Conservation (phyloP, 805 yeast species). For the Schizosaccharomyces japonicus region DNA sequence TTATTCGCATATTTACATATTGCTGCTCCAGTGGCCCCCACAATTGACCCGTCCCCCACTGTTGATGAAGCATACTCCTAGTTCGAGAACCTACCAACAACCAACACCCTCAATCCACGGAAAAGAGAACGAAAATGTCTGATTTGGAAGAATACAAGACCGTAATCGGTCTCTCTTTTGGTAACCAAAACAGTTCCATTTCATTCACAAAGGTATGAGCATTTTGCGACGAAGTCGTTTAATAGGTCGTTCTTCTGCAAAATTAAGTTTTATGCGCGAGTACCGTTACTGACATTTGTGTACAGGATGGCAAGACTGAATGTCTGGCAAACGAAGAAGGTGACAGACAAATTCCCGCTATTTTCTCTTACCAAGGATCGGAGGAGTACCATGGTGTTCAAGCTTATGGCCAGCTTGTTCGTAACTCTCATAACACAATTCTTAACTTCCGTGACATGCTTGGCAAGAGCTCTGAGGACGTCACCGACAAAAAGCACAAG, state of each 20-base stretch:
- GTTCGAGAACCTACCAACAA: no score
- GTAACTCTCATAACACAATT: slow-evolving; percentile 72
- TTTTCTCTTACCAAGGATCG: slow-evolving; percentile 69
- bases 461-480: slow-evolving; percentile 47
- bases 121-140: slow-evolving; percentile 4
- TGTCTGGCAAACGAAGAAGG: slow-evolving; percentile 98
- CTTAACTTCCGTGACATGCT: slow-evolving; percentile 81
- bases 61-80: no score
- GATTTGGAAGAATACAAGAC: slow-evolving; percentile 15
- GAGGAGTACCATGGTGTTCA: slow-evolving; percentile 96
- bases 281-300: slow-evolving; percentile 2
- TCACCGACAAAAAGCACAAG: slow-evolving; percentile 40
- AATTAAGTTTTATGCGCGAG: neutral
- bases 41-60: no score
- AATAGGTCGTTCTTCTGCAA: neutral
- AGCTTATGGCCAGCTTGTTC: slow-evolving; percentile 73
- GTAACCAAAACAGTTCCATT: slow-evolving; percentile 85
- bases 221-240: neutral
- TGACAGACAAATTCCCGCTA: slow-evolving; percentile 88
- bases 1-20: no score
- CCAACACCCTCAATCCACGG: no score
- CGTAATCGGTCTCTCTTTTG: slow-evolving; percentile 85
- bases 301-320: slow-evolving; percentile 73
- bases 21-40: no score
- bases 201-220: slow-evolving; percentile 27